Conservation (phyloP, 2,329 filamentous ascomycete genomes). For the Fusarium brachygibbosum region DNA sequence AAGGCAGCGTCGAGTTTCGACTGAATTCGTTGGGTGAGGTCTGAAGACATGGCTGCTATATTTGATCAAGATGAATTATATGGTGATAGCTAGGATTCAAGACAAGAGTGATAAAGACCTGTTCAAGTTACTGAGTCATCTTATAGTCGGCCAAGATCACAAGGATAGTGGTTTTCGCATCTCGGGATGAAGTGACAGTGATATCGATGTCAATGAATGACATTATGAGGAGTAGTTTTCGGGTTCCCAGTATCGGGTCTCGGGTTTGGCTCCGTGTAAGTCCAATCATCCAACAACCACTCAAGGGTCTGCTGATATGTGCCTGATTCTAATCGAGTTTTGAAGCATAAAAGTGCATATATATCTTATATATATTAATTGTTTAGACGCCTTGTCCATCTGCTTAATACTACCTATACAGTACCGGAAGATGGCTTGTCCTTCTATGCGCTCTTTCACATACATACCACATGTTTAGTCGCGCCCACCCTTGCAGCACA, state of each 20-base stretch:
- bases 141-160: not conserved
- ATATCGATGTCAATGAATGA: slow-evolving; percentile 1
- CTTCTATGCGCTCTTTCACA: not conserved
- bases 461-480: not conserved
- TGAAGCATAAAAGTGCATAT: not conserved
- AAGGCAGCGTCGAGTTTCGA: slow-evolving; percentile 53
- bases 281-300: not conserved
- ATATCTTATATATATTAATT: too few relatives aligned
- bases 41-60: slow-evolving; percentile 35
- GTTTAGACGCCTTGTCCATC: too few relatives aligned
- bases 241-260: slow-evolving; percentile 39
- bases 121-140: not conserved
- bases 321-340: too few relatives aligned
- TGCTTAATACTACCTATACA: not conserved
- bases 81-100: not conserved
- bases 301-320: not conserved
- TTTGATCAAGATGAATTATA: not conserved
- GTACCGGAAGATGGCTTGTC: not conserved
- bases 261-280: slow-evolving; percentile 30
- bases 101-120: not conserved
- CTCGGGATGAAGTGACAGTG: slow-evolving; percentile 16
- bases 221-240: slow-evolving; percentile 6
- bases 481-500: too few relatives aligned
- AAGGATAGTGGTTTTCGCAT: slow-evolving; percentile 16
- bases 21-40: slow-evolving; percentile 39